Conservation (phyloP, 495 filamentous ascomycete species). For the Penicillium diatomitis region DNA sequence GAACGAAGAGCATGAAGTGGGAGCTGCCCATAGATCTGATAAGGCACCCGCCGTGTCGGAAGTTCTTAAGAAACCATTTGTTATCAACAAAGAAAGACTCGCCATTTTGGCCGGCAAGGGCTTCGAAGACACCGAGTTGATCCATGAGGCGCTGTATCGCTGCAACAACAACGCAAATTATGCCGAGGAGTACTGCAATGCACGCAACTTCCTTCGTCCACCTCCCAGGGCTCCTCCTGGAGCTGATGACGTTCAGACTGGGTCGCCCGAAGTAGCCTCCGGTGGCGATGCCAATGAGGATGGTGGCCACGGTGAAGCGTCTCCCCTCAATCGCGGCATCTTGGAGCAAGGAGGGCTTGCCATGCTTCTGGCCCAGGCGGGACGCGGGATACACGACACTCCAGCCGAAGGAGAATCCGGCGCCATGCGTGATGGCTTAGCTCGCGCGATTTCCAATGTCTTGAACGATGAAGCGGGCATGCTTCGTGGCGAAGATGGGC, state of each 20-base stretch:
- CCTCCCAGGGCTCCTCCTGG: constrained; percentile 54
- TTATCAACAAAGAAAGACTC: constrained; percentile 39
- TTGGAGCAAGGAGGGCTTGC: constrained; percentile 28
- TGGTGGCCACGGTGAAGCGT: constrained; percentile 19
- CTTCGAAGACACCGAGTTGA: constrained; percentile 45
- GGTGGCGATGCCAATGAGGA: constrained; percentile 26
- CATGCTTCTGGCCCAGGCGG: constrained; percentile 31
- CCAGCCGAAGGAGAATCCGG: constrained; percentile 12
- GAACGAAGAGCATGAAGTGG: constrained; percentile 63
- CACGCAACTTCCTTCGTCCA: constrained; percentile 35
- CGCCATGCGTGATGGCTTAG: constrained; percentile 25
- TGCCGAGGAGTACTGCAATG: constrained; percentile 68
- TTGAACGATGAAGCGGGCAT: constrained; percentile 24
- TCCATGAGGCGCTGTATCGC: constrained; percentile 71
- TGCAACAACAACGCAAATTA: constrained; percentile 55
- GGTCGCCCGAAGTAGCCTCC: constrained; percentile 18
- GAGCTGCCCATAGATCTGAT: constrained; percentile 52
- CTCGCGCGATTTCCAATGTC: constrained; percentile 28
- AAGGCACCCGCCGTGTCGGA: constrained; percentile 34
- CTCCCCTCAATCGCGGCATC: constrained; percentile 18
- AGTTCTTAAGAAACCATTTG: constrained; percentile 30
- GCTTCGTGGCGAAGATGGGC: constrained; percentile 19
- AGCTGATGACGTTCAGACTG: constrained; percentile 43
- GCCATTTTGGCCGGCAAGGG: constrained; percentile 36
- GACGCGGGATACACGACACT: constrained; percentile 16